Conservation (phyloP, 805 yeast species). For the Yamadazyma sp. region DNA sequence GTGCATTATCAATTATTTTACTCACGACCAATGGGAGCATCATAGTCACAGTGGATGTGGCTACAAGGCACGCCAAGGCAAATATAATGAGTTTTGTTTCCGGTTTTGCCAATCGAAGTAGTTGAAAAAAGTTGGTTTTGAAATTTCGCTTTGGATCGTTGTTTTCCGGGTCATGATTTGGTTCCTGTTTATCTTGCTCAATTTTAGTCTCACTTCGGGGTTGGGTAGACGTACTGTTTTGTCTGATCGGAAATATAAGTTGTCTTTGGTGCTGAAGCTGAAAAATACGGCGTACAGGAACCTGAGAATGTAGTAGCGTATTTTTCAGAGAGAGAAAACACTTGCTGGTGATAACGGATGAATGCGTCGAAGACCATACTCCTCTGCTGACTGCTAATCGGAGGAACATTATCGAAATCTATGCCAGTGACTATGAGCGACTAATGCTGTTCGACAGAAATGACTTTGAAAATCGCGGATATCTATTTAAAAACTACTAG, state of each 20-base stretch:
- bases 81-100: slow-evolving; percentile 52
- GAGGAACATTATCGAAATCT: neutral
- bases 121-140: slow-evolving; percentile 20
- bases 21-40: slow-evolving; percentile 82
- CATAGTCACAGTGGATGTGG: slow-evolving; percentile 80
- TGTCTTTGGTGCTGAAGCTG: no score
- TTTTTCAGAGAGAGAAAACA: no score
- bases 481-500: neutral
- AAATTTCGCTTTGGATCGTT: slow-evolving; percentile 1
- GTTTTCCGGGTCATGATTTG: neutral
- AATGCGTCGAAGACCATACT: neutral
- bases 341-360: no score
- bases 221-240: neutral
- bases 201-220: neutral
- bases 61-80: slow-evolving; percentile 63
- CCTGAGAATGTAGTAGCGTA: no score
- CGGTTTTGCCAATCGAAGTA: slow-evolving; percentile 29
- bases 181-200: neutral
- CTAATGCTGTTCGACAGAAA: no score
- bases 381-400: slow-evolving; percentile 1
- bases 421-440: no score
- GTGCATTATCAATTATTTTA: slow-evolving; percentile 74
- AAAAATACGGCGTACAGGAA: no score
- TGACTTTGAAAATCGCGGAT: no score
- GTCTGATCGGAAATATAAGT: no score